Percentiles rank a stretch among this genome's conserved stretches.
phyloP scores from a whole-genome alignment of 345 rosid genomes.

The Aegle marmelos region DNA sequence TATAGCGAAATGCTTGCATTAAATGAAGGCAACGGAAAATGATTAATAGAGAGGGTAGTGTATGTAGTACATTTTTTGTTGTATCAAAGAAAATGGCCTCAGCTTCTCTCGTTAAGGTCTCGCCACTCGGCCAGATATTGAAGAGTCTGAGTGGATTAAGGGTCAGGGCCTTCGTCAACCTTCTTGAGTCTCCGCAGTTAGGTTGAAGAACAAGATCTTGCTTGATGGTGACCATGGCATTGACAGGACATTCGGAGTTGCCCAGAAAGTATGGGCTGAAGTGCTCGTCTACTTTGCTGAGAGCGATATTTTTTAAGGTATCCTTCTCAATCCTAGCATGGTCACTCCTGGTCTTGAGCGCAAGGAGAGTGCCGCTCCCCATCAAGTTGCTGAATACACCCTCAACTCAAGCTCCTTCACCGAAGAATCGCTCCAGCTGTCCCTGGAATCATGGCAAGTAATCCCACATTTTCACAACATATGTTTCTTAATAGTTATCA shows the following conservation, averaged over 20 bases:
- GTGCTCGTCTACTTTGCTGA: constrained; percentile 35
- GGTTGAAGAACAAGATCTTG: constrained; percentile 38
- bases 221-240: constrained; percentile 27
- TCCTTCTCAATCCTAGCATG: constrained; percentile 39
- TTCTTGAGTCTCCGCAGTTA: neutral
- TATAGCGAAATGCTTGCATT: neutral
- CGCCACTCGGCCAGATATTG: neutral
- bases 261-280: constrained; percentile 33
- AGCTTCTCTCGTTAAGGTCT: constrained; percentile 26
- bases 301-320: constrained; percentile 34
- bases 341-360: constrained; percentile 36
- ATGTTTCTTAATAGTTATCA: too few species aligned
- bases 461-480: neutral
- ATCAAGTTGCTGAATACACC: constrained; percentile 28
- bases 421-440: constrained; percentile 27
- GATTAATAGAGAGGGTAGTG: neutral
- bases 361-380: constrained; percentile 34
- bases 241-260: constrained; percentile 34
- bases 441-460: constrained; percentile 30
- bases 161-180: constrained; percentile 19
- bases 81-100: constrained; percentile 14
- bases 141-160: constrained; percentile 29
- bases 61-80: neutral
- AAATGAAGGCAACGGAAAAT: constrained; percentile 7
- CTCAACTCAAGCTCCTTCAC: constrained; percentile 28